Conservation (phyloP, 805 yeast species). For the Spathaspora gorwiae region DNA sequence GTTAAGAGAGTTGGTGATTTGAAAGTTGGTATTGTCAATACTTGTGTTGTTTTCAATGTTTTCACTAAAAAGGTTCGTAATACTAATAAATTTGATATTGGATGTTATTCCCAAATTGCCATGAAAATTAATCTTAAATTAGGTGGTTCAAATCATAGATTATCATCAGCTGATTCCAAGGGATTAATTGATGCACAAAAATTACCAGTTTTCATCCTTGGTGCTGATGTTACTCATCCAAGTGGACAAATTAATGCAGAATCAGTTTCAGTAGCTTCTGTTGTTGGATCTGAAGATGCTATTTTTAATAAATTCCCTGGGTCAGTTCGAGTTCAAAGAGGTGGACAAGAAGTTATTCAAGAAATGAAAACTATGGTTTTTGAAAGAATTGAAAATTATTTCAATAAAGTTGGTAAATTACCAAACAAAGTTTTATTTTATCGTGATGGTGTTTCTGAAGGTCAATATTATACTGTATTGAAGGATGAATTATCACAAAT, state of each 20-base stretch:
- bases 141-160: slow-evolving; percentile 8
- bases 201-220: slow-evolving; percentile 6
- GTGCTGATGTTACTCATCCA: slow-evolving; percentile 9
- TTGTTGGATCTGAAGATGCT: slow-evolving; percentile 8
- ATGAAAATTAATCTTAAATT: slow-evolving; percentile 8
- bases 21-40: slow-evolving; percentile 7
- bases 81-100: slow-evolving; percentile 1
- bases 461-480: slow-evolving; percentile 8
- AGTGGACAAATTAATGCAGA: slow-evolving; percentile 2
- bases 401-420: slow-evolving; percentile 3
- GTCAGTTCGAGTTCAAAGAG: slow-evolving; percentile 5
- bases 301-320: slow-evolving; percentile 8
- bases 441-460: slow-evolving; percentile 10
- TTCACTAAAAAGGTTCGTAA: slow-evolving; percentile 4
- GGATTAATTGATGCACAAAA: slow-evolving; percentile 3
- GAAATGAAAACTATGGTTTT: slow-evolving; percentile 6
- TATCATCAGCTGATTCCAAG: slow-evolving; percentile 2
- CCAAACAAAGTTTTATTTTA: slow-evolving; percentile 6
- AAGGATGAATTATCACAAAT: slow-evolving; percentile 6
- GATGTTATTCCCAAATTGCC: slow-evolving; percentile 7
- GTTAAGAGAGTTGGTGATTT: slow-evolving; percentile 7
- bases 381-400: slow-evolving; percentile 6
- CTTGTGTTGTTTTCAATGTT: slow-evolving; percentile 6
- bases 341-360: slow-evolving; percentile 6
- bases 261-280: slow-evolving; percentile 7